phyloP scores from a whole-genome alignment of 1,284 basidiomycete species.

The Pyrrhoderma noxium region DNA sequence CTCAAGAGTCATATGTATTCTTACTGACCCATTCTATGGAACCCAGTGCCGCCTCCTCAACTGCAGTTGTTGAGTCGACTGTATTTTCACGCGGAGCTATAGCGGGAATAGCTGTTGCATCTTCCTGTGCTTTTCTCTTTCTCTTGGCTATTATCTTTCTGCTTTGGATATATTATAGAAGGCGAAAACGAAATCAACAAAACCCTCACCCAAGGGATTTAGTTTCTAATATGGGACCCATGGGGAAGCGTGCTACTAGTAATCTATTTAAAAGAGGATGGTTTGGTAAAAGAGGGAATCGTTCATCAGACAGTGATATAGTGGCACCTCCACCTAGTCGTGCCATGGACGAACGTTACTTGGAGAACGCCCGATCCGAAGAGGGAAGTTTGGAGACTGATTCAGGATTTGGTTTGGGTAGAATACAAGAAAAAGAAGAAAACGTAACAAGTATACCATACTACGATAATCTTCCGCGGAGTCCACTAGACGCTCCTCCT shows the following conservation, averaged over 20 bases:
- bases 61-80: slow-evolving; percentile 18
- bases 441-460: slow-evolving; percentile 7
- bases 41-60: slow-evolving; percentile 19
- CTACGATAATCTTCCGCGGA: slow-evolving; percentile 7
- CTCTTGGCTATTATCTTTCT: slow-evolving; percentile 32
- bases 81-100: slow-evolving; percentile 43
- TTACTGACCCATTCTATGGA: neutral
- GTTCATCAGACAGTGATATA: no score
- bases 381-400: slow-evolving; percentile 16
- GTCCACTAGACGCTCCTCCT: neutral
- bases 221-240: slow-evolving; percentile 23
- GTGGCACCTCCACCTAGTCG: no score
- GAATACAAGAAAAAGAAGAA: slow-evolving; percentile 12
- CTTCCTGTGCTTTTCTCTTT: slow-evolving; percentile 43
- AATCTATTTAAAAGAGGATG: no score
- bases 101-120: slow-evolving; percentile 53
- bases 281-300: no score
- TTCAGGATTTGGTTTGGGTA: slow-evolving; percentile 6
- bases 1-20: slow-evolving; percentile 1
- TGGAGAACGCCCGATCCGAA: neutral
- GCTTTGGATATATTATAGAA: slow-evolving; percentile 38
- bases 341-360: no score
- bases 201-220: slow-evolving; percentile 23
- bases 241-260: slow-evolving; percentile 7
- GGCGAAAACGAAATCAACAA: slow-evolving; percentile 19